These are phyloP conservation scores for Naganishia vishniacii DNA, from an alignment of 768 basidiomycete genomes.

Conservation along the genomic window DNA sequence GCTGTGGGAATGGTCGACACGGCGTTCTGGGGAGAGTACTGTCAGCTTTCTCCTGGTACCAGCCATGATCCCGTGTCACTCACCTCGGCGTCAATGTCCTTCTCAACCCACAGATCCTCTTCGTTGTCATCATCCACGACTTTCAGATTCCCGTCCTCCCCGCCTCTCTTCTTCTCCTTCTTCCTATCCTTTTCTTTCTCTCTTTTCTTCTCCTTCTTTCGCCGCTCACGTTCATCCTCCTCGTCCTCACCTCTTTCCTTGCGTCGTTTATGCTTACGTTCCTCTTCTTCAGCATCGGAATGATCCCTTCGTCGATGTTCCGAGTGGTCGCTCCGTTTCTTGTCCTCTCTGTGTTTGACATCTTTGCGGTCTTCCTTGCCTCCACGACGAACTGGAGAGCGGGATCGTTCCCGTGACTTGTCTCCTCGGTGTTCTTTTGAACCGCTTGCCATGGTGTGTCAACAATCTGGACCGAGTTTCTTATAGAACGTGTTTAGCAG, in stretches of 20 bases:
- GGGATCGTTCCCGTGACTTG: conserved; percentile 11
- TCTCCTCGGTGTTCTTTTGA: conserved; percentile 3
- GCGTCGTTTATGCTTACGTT: conserved; percentile 26
- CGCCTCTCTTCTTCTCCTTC: conserved; percentile 35
- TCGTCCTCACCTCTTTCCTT: conserved; percentile 27
- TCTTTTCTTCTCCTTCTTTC: conserved; percentile 26
- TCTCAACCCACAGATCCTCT: conserved; percentile 60
- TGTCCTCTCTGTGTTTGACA: conserved; percentile 9
- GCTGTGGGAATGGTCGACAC: conserved; percentile 66
- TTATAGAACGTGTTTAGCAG: too few species aligned
- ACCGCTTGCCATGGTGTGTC: neutral
- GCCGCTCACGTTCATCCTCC: conserved; percentile 17
- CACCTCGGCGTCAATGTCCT: conserved; percentile 37
- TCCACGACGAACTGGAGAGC: conserved; percentile 15
- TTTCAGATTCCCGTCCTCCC: conserved; percentile 51
- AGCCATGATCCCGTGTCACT: neutral
- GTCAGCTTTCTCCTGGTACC: neutral
- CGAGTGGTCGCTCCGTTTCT: conserved; percentile 4
- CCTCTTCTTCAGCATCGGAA: conserved; percentile 16
- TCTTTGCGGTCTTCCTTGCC: conserved; percentile 13
- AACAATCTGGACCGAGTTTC: too few species aligned
- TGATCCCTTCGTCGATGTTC: neutral
- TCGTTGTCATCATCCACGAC: conserved; percentile 62
- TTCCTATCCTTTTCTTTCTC: conserved; percentile 40
- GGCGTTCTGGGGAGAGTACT: conserved; percentile 23